Percentiles rank a stretch among this genome's conserved stretches.
phyloP scores from a whole-genome alignment of 805 yeast species.

The Kodamaea leandrae region DNA sequence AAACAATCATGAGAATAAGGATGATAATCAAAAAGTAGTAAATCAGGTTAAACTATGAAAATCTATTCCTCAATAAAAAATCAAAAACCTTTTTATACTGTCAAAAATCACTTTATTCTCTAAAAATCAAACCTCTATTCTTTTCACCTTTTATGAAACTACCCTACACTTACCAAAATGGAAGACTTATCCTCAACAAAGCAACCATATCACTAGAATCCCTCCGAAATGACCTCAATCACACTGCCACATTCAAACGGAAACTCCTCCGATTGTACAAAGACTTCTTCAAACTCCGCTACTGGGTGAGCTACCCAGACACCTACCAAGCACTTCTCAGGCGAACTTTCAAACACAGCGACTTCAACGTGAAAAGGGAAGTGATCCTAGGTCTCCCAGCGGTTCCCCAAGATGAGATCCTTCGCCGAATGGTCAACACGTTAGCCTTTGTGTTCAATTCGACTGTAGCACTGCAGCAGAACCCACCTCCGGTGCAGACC shows the following conservation, averaged over 20 bases:
- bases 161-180: constrained; percentile 3
- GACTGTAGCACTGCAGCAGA: constrained; percentile 19
- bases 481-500: constrained; percentile 13
- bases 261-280: constrained; percentile 27
- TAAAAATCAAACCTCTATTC: too few species aligned
- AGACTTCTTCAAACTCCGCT: constrained; percentile 31
- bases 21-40: too few species aligned
- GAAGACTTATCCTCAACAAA: constrained; percentile 4
- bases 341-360: constrained; percentile 21
- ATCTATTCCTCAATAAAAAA: too few species aligned
- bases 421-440: constrained; percentile 25
- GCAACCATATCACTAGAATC: not conserved
- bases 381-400: constrained; percentile 10
- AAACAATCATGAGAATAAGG: too few species aligned
- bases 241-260: constrained; percentile 6
- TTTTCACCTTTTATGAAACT: not conserved
- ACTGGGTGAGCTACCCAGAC: constrained; percentile 16
- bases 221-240: constrained; percentile 1
- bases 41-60: too few species aligned
- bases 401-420: constrained; percentile 15
- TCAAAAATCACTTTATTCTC: too few species aligned
- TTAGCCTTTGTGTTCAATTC: constrained; percentile 32
- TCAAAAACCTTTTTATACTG: too few species aligned
- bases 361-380: constrained; percentile 18
- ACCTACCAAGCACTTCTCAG: constrained; percentile 16